Evolutionary conservation across 306 rosid genomes (phyloP).

Genomic region (Vachellia pachyceras): DNA sequence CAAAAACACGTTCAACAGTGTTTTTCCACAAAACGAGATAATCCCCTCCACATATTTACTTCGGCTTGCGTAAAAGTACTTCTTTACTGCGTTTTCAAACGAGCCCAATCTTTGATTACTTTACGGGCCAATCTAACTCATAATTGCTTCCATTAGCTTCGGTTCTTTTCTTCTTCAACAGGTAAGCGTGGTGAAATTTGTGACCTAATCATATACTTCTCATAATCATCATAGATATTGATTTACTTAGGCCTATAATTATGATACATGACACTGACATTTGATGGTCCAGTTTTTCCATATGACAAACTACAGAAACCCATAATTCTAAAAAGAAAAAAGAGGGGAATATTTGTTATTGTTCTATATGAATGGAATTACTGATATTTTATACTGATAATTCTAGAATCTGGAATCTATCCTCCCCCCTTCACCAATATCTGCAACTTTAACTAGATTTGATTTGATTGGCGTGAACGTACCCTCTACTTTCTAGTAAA

Average conservation of each 20-base stretch:
- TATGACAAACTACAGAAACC: neutral
- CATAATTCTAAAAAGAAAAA: neutral
- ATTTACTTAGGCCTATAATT: neutral
- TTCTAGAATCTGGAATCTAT: conserved; percentile 45
- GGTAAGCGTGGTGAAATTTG: neutral
- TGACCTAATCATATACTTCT: neutral
- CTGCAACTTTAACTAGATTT: conserved; percentile 35
- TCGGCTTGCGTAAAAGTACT: too few relatives aligned
- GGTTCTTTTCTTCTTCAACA: neutral
- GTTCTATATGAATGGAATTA: conserved; percentile 39
- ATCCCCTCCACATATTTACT: too few relatives aligned
- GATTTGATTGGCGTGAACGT: conserved; percentile 37
- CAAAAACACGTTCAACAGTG: too few relatives aligned
- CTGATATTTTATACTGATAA: conserved; percentile 26
- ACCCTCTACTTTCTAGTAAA: conserved; percentile 2
- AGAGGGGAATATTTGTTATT: neutral
- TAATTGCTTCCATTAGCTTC: neutral
- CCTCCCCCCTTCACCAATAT: conserved; percentile 24
- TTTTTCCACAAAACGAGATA: too few relatives aligned
- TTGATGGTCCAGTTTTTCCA: neutral
- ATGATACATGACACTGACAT: conserved; percentile 11
- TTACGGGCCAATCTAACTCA: neutral
- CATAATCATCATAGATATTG: neutral
- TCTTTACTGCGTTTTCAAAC: too few relatives aligned
- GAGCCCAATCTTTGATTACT: neutral